Evolutionary conservation across 352 stramenopile species (phyloP), one percentile per base, ranked within the genome.

Genomic region (Phytophthora megakarya): DNA sequence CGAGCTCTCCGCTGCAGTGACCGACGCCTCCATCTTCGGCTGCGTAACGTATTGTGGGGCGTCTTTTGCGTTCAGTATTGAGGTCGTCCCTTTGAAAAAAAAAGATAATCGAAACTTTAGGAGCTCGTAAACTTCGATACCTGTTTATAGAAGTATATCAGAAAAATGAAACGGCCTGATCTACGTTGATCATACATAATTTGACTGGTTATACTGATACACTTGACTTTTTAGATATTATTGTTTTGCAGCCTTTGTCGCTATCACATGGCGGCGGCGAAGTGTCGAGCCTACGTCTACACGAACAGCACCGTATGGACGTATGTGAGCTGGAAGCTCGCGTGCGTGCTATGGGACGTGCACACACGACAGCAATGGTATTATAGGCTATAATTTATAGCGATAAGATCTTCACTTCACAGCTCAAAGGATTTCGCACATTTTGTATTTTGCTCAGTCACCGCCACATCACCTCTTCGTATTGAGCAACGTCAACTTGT

Each of bases 1-100:
- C 18, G 43, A 23, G 37, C 44, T 58, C 51, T 63, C 37, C 46
- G 39, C 47, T 35, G 21, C 33, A 35, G 10, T 60, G 18, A 26
- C 53, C 43, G 58, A 50, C 37, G 22, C 54, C 55, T 77, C 59
- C 69, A 77, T 77, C 50, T 59, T 47, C 12, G 44, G 16, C 25
- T 40, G 15, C 10, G 63, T 65, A 71, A 71, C 49, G 58, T 49
- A 65, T 63, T 73, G 53, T 70, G 39, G 19, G 28, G 46, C 38
- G 15, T 55, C 50, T 69, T n/a, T n/a, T 57, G 43, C 38, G 45
- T 63, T 62, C 40, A 61, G 67, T 67, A 70, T 59, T 32, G 25
- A 32, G 10, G 13, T 33, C 45, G 62, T 72, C 50, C 42, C 8
- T 54, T 65, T 65, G 61, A 33, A 46, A 38, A 39, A 38, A 39